Conservation (phyloP, 2,329 filamentous ascomycete species). For the Periconia macrospinosa region DNA sequence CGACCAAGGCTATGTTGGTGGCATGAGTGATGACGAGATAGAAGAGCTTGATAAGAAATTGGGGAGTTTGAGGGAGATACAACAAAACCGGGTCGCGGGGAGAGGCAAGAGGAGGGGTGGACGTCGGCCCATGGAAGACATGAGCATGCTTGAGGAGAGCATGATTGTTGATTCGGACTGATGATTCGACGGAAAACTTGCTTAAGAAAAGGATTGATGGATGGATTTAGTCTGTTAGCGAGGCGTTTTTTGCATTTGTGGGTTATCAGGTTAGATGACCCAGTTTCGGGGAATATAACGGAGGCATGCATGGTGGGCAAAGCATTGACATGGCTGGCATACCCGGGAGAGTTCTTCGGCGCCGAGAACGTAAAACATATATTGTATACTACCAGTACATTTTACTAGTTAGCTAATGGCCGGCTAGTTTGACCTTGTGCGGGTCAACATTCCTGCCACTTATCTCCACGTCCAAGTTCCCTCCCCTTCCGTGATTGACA, state of each 20-base stretch:
- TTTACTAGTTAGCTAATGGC: no score
- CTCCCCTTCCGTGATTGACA: neutral
- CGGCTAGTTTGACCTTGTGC: neutral
- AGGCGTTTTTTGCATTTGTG: no score
- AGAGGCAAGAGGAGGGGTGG: conserved; percentile 54
- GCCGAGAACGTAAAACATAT: no score
- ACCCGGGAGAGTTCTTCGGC: no score
- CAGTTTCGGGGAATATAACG: no score
- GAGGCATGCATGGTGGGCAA: no score
- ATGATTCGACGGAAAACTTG: neutral
- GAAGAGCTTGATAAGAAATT: conserved; percentile 60
- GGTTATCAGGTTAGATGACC: no score
- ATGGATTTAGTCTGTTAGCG: no score
- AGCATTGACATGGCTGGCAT: no score
- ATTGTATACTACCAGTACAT: no score
- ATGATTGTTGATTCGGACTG: conserved; percentile 62
- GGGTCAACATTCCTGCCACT: conserved; percentile 15
- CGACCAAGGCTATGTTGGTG: conserved; percentile 2
- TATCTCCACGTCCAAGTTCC: conserved; percentile 8
- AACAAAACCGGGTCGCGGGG: conserved; percentile 56
- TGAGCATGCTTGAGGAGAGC: conserved; percentile 48
- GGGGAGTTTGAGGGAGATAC: conserved; percentile 53
- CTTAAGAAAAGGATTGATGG: no score
- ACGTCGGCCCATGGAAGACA: conserved; percentile 46
- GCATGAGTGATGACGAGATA: conserved; percentile 36